Evolutionary conservation across 2,329 filamentous ascomycete species (phyloP), one percentile per base, ranked within the genome.

Genomic region (Amauroascus niger): DNA sequence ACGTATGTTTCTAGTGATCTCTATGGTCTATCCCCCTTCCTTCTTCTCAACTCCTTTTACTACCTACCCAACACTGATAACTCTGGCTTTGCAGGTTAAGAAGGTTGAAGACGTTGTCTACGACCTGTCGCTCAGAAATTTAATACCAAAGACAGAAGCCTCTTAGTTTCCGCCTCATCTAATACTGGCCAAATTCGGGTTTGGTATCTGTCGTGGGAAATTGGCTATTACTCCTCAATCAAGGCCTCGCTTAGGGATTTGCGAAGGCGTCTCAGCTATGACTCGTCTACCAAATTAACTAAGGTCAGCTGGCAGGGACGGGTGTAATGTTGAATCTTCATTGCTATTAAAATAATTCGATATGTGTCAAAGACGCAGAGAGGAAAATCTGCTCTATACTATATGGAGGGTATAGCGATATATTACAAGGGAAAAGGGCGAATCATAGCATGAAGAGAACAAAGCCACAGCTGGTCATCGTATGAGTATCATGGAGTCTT

Each of bases 31-130:
- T 39, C n/a, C n/a, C 14, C 9, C 18, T 4, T 14, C 4, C n/a
- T 2, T 18, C n/a, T 6, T 11, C 5, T 18, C 14, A 11, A 9
- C n/a, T 18, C 5, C n/a, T 16, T 4, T 39, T 5, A 18, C 6
- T 6, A 39, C 22, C 11, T 22, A n/a, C 18, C n/a, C 35, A 20
- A 33, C 13, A n/a, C 11, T 37, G 33, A 33, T 55, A 50, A 28
- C 37, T 49, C 52, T 8, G 16, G 47, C 54, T 49, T 53, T 60
- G 47, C 51, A 78, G 75, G 88, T 98, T 64, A 98, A 97, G 78
- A 91, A 95, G 69, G 88, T 96, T 11, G 93, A 98, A 75, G 93
- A 97, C 66, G 89, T 98, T 11, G 91, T 97, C 49, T 98, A 98
- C 66, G 93, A 98, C 68, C 74, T 98, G 54, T 91, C 87, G 22